Base-by-base conservation (phyloP, 768 basidiomycete genomes). In the Tricholomella constricta region DNA sequence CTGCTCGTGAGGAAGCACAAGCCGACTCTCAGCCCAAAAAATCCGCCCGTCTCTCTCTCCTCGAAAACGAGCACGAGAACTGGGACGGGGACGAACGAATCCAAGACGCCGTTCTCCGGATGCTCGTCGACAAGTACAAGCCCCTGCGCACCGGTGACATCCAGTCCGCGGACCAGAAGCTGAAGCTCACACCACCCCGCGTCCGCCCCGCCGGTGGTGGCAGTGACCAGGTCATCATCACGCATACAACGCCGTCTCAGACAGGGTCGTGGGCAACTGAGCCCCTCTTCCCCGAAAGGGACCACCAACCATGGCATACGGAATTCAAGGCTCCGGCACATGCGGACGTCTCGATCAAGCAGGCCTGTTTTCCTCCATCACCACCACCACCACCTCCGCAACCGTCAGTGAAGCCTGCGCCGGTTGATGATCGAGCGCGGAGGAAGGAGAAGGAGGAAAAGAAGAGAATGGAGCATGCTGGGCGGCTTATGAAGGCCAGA, bases 61-160 rank as follows among this genome's bases (percentile, higher is more conserved):
- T 75, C 44, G 74, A 79, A 57, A 72, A 69, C 43, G 75, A 80
- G 59, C 72, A 86, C 29, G 74, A 80, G 51, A 86, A 91, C 63
- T 92, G 89, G 91, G 81, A 80, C 1, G 89, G 89, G 0, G 88
- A 93, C 10, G 91, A 93, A 67, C 74, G 78, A 6, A 74, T 82
- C 1, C 72, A 83, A 48, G 85, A 89, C 69, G 79, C 84, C 0
- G 85, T 94, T 1, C 73, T 91, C 15, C 80, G 91, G 19, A 94
- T 95, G 89, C 78, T 94, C 5, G 78, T 92, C 29, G 91, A 94
- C 73, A 88, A 90, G 65, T 86, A 93, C 73, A 92, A 89, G 68
- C 90, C 91, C 1, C 69, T 92, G 29, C 78, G 89, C n/a, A 78
- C 74, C 8, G 84, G 82, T 8, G 65, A 71, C 10, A 78, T 88